These are phyloP conservation scores for Penicillium paxilli DNA, from an alignment of 495 filamentous ascomycete genomes.

Conservation along the genomic window DNA sequence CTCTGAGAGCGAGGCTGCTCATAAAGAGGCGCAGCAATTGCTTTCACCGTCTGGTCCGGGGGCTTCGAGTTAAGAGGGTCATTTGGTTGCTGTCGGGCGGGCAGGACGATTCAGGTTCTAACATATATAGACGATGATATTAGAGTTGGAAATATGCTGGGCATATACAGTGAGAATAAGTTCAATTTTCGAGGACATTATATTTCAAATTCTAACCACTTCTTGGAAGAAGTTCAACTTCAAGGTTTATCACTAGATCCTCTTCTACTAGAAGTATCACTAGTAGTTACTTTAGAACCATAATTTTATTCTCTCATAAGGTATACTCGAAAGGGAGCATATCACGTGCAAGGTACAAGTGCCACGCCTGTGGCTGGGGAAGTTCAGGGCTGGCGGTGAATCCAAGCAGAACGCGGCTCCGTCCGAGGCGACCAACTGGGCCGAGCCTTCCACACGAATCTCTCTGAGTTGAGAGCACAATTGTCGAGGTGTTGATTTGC, in stretches of 20 bases:
- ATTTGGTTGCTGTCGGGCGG: background rate
- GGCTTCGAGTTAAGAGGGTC: background rate
- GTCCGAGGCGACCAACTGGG: background rate
- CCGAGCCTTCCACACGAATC: background rate
- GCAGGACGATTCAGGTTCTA: too few species aligned
- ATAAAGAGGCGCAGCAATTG: constrained; percentile 26
- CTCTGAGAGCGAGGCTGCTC: constrained; percentile 31
- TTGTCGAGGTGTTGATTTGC: constrained; percentile 13
- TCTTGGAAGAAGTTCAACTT: too few species aligned
- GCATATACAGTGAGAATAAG: too few species aligned
- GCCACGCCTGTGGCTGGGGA: too few species aligned
- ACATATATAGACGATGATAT: too few species aligned
- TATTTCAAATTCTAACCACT: too few species aligned
- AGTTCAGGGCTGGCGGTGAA: background rate
- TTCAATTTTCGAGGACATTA: too few species aligned
- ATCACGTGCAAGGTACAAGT: constrained; percentile 10
- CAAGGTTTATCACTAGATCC: too few species aligned
- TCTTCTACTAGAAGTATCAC: too few species aligned
- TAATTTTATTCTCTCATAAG: background rate
- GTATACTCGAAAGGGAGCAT: background rate
- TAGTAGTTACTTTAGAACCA: background rate
- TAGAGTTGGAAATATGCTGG: too few species aligned
- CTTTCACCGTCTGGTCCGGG: constrained; percentile 4
- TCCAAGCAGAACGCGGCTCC: constrained; percentile 9
- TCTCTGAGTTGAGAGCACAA: constrained; percentile 2